Evolutionary conservation across 1,139 yeast genomes (phyloP), one percentile per base, ranked within the genome.

Genomic region (Suhomyces wounanorum): DNA sequence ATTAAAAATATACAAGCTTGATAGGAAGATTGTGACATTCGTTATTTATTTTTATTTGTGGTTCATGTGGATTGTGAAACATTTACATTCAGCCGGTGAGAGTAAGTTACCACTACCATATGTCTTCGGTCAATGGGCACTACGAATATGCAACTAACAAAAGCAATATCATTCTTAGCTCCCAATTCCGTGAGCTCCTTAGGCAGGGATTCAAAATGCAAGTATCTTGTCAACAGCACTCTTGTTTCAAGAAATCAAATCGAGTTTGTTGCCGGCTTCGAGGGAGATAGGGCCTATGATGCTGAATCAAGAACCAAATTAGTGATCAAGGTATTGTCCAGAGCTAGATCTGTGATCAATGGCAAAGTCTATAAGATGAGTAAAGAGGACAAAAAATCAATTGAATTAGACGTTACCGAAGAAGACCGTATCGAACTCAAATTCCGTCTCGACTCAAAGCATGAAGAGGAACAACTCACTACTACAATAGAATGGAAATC

Each of bases 181-280:
- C 63, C 68, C 2, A 59, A 62, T 35, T 52, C 52, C 3, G 52
- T 56, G 28, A 70, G 70, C 50, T 50, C 55, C 13, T 45, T 73
- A 6, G 78, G 79, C 2, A 59, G 79, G 47, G 70, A 66, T 45
- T 56, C 59, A n/a, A 59, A 59, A 35, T 65, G 66, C 21, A 55
- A 55, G 42, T 64, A 59, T 50, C 57, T 69, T 13, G 54, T 67
- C 37, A 59, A 59, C 40, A 64, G 67, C 33, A 53, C 62, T 2
- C 63, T 64, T 43, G 68, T 72, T 7, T 70, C 78, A 1, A 61
- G 74, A 50, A 61, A 64, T 21, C 75, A 73, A 44, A 52, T 74
- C 36, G 60, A 61, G 44, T 45, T 70, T 10, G 52, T 52, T 23
- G 51, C 18, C 42, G 8, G 42, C 49, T 26, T n/a, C 4, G 21